Conservation (phyloP, 1,139 yeast genomes). For the Saccharomyces hybrid region DNA sequence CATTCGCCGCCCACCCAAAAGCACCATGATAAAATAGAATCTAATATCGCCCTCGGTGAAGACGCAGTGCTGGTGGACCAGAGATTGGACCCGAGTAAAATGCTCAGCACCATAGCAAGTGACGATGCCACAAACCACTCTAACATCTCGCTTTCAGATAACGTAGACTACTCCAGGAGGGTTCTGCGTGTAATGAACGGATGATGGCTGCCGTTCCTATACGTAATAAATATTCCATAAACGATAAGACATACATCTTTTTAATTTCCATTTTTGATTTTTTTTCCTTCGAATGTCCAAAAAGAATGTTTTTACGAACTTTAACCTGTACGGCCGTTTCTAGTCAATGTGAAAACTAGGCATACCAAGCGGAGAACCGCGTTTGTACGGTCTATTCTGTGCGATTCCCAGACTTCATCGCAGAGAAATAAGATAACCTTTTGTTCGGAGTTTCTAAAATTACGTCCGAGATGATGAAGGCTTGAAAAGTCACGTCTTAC, state of each 20-base stretch:
- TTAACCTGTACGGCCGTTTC: neutral
- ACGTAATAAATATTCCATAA: neutral
- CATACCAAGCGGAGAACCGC: neutral
- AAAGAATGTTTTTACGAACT: neutral
- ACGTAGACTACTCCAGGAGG: slow-evolving; percentile 63
- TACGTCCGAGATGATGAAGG: neutral
- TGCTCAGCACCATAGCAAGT: slow-evolving; percentile 45
- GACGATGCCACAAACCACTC: slow-evolving; percentile 34
- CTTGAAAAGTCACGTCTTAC: neutral
- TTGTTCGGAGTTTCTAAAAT: neutral
- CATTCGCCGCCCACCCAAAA: slow-evolving; percentile 1
- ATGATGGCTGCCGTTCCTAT: neutral
- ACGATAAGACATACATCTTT: neutral
- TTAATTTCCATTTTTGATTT: neutral
- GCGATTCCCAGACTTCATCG: neutral
- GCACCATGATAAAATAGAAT: slow-evolving; percentile 1
- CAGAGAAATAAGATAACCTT: neutral
- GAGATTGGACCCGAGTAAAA: slow-evolving; percentile 57
- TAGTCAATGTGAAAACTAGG: neutral
- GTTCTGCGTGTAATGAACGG: slow-evolving; percentile 61
- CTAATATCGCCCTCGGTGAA: slow-evolving; percentile 2
- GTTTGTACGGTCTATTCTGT: neutral
- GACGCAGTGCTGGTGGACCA: slow-evolving; percentile 51
- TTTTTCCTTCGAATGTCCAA: neutral
- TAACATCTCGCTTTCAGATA: slow-evolving; percentile 60